These are phyloP conservation scores for Onygenales sp. DNA, from an alignment of 2,329 filamentous ascomycete genomes.

Conservation along the genomic window DNA sequence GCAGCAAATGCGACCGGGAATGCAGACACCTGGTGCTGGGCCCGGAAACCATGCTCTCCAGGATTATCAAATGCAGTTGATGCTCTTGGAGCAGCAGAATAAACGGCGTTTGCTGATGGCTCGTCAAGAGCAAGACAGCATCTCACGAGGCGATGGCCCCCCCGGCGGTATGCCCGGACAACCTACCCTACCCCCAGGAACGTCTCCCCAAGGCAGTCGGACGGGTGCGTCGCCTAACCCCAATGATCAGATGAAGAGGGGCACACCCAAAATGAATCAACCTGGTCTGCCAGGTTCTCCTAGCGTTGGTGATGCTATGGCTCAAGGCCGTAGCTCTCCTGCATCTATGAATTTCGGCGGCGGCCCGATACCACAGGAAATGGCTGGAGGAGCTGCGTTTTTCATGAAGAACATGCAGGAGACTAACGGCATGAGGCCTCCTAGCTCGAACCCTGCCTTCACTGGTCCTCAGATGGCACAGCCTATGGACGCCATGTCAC, in stretches of 20 bases:
- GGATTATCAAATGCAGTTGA: constrained; percentile 62
- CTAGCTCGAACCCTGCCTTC: constrained; percentile 44
- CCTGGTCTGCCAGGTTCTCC: constrained; percentile 49
- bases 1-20: constrained; percentile 21
- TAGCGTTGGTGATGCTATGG: constrained; percentile 47
- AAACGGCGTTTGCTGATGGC: constrained; percentile 59
- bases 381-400: constrained; percentile 27
- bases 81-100: constrained; percentile 60
- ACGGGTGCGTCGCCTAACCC: constrained; percentile 52
- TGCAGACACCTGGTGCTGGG: constrained; percentile 20
- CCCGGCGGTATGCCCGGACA: constrained; percentile 29
- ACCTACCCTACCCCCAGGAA: constrained; percentile 41
- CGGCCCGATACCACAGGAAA: constrained; percentile 41
- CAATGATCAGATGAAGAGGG: constrained; percentile 53
- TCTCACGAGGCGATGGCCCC: constrained; percentile 43
- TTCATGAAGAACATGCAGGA: constrained; percentile 35
- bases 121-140: constrained; percentile 56
- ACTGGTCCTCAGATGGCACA: constrained; percentile 34
- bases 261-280: constrained; percentile 51
- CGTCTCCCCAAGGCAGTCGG: constrained; percentile 49
- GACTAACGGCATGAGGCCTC: constrained; percentile 49
- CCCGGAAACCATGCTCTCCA: constrained; percentile 52
- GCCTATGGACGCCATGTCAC: constrained; percentile 29
- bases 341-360: constrained; percentile 48
- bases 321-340: constrained; percentile 50